Evolutionary conservation across 2,329 filamentous ascomycete species (phyloP).

Genomic region (Hypoxylon sp.): DNA sequence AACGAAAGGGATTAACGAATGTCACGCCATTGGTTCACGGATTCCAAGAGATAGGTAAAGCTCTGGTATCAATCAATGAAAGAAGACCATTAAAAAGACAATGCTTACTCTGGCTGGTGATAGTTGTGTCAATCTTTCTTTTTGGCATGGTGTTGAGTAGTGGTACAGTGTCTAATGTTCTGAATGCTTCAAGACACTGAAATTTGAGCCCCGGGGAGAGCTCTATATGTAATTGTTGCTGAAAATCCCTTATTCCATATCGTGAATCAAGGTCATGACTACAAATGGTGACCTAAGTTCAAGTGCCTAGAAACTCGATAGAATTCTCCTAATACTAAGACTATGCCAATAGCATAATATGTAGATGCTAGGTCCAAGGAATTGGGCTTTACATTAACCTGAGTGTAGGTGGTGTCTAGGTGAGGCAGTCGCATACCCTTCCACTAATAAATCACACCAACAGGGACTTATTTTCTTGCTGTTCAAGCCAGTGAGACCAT

Average conservation of each 20-base stretch:
- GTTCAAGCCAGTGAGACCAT: too few species aligned
- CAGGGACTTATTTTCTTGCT: not conserved
- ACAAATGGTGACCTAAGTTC: not conserved
- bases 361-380: not conserved
- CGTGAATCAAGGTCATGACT: not conserved
- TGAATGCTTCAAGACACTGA: not conserved
- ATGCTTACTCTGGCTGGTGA: not conserved
- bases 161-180: not conserved
- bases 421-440: not conserved
- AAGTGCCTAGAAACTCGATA: not conserved
- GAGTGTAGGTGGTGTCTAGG: not conserved
- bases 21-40: constrained; percentile 52
- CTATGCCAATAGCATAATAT: not conserved
- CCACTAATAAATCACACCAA: not conserved
- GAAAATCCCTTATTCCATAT: not conserved
- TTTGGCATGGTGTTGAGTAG: not conserved
- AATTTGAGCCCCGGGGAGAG: not conserved
- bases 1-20: constrained; percentile 51
- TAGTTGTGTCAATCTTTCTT: not conserved
- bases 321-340: not conserved
- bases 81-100: constrained; percentile 40
- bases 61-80: constrained; percentile 49
- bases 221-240: not conserved
- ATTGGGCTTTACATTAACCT: not conserved
- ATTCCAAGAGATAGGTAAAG: constrained; percentile 48